Conservation (phyloP, 2,329 filamentous ascomycete species). For the Aspergillus phoenicis region DNA sequence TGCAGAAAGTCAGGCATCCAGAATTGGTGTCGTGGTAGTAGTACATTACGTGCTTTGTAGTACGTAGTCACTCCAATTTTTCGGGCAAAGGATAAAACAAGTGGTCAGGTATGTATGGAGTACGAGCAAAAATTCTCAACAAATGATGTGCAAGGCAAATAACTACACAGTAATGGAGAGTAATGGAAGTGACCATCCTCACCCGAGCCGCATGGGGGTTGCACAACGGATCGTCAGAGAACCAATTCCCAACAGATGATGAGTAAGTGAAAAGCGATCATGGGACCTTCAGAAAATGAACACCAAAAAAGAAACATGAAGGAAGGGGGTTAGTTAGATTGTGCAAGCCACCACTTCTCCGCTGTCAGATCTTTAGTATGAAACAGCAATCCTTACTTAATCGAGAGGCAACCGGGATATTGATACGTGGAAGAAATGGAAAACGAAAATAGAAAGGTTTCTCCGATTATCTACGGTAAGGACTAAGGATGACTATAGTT, state of each 20-base stretch:
- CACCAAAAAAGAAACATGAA: constrained; percentile 9
- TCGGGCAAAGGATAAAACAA: no score
- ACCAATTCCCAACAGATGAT: constrained; percentile 10
- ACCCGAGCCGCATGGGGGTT: background rate
- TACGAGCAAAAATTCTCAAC: background rate
- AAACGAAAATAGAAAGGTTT: no score
- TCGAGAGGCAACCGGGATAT: background rate
- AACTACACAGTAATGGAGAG: background rate
- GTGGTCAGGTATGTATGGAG: background rate
- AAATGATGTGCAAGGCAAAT: background rate
- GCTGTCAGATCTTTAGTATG: constrained; percentile 28
- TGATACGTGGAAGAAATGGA: background rate
- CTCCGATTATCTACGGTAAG: no score
- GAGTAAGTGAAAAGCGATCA: constrained; percentile 21
- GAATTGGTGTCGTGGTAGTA: background rate
- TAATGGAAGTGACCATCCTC: background rate
- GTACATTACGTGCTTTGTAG: no score
- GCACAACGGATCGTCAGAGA: background rate
- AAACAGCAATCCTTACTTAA: constrained; percentile 9
- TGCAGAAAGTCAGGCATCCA: background rate
- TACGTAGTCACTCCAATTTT: no score
- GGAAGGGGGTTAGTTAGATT: constrained; percentile 1
- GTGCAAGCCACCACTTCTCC: constrained; percentile 13
- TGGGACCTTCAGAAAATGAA: constrained; percentile 28
- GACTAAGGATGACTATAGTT: background rate